Evolutionary conservation across 2,329 filamentous ascomycete species (phyloP).

Genomic region (Fusarium sp.): DNA sequence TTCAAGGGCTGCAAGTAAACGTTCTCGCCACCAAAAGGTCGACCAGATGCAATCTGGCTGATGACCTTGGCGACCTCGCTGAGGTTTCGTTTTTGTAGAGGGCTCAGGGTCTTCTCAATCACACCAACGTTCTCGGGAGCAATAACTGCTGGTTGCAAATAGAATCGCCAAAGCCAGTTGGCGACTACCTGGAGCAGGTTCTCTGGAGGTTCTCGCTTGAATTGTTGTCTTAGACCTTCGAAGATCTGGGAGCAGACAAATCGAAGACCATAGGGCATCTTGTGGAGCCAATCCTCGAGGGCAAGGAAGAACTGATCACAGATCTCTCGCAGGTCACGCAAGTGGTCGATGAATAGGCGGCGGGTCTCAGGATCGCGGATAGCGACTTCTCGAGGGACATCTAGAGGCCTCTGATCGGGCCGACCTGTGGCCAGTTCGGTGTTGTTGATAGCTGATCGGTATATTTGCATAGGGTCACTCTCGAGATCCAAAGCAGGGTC

Average conservation of each 20-base stretch:
- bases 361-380: conserved; percentile 95
- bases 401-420: conserved; percentile 82
- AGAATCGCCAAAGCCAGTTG: conserved; percentile 94
- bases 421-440: conserved; percentile 93
- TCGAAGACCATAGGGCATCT: conserved; percentile 93
- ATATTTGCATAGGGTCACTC: conserved; percentile 97
- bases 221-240: conserved; percentile 80
- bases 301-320: conserved; percentile 89
- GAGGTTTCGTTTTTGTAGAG: conserved; percentile 92
- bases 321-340: conserved; percentile 94
- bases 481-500: conserved; percentile 92
- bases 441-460: conserved; percentile 94
- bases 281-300: conserved; percentile 84
- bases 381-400: conserved; percentile 92
- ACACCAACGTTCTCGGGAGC: conserved; percentile 94
- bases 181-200: conserved; percentile 85
- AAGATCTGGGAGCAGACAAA: conserved; percentile 91
- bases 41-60: conserved; percentile 87
- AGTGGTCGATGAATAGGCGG: conserved; percentile 91
- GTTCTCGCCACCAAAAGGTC: conserved; percentile 93
- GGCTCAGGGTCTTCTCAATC: conserved; percentile 88
- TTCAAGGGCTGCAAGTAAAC: conserved; percentile 96
- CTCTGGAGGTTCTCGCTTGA: conserved; percentile 82
- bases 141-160: conserved; percentile 89
- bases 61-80: conserved; percentile 92